These are phyloP conservation scores for Rhodotorula babjevae DNA, from an alignment of 768 basidiomycete genomes.

Conservation along the genomic window DNA sequence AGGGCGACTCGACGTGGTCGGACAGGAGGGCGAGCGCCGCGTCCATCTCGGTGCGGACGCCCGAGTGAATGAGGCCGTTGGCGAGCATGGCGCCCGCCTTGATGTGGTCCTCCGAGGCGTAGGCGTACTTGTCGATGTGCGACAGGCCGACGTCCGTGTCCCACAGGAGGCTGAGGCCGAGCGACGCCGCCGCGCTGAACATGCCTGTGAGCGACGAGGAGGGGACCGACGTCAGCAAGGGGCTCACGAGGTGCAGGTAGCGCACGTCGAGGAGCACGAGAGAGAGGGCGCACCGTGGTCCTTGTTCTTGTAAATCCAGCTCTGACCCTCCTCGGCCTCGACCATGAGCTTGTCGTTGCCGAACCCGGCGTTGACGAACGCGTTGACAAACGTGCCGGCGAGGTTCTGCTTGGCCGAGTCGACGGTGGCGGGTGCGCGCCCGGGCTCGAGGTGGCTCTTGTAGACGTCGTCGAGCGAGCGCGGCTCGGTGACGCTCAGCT, in stretches of 20 bases:
- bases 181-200: constrained; percentile 91
- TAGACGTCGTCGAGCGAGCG: constrained; percentile 95
- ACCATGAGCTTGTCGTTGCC: constrained; percentile 99
- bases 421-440: constrained; percentile 70
- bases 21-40: constrained; percentile 83
- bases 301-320: constrained; percentile 99
- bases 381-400: constrained; percentile 96
- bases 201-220: constrained; percentile 57
- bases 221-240: not conserved
- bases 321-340: constrained; percentile 87
- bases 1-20: constrained; percentile 83
- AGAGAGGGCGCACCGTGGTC: constrained; percentile 65
- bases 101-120: constrained; percentile 91
- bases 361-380: constrained; percentile 96
- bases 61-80: constrained; percentile 83
- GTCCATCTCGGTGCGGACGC: constrained; percentile 86
- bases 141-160: constrained; percentile 89
- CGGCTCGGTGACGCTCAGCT: constrained; percentile 80
- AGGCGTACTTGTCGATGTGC: constrained; percentile 96
- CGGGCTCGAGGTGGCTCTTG: constrained; percentile 89
- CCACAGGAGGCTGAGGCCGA: constrained; percentile 91
- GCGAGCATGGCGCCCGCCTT: constrained; percentile 96
- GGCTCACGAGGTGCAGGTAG: no score
- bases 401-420: constrained; percentile 92
- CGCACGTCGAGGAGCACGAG: no score